Evolutionary conservation across 1,284 basidiomycete species (phyloP).

Genomic region (Cryptococcus neoformans): DNA sequence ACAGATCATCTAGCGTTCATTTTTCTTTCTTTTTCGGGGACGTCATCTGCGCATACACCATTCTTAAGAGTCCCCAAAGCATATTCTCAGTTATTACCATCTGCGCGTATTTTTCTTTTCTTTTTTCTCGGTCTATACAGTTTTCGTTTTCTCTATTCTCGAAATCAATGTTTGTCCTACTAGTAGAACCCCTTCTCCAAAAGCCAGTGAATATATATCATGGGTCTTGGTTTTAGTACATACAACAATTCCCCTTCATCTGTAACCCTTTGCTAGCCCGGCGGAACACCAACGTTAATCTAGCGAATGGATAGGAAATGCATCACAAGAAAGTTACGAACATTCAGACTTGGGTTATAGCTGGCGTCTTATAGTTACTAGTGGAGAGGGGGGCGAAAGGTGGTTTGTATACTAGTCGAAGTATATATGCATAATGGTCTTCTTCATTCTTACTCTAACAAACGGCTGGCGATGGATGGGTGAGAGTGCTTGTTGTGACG

Average conservation of each 20-base stretch:
- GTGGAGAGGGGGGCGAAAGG: not conserved
- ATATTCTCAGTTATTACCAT: not conserved
- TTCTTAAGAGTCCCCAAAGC: not conserved
- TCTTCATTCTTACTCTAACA: not conserved
- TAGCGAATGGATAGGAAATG: constrained; percentile 1
- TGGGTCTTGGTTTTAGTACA: constrained; percentile 3
- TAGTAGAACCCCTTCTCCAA: constrained; percentile 5
- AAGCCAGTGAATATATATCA: not conserved
- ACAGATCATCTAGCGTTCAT: constrained; percentile 1
- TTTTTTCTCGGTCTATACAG: constrained; percentile 1
- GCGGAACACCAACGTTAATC: constrained; percentile 9
- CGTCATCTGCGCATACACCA: not conserved
- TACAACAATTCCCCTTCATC: constrained; percentile 3
- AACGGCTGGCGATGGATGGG: too few relatives aligned
- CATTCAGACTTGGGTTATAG: not conserved
- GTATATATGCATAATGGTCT: not conserved
- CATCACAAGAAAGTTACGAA: constrained; percentile 1
- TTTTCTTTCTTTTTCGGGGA: not conserved
- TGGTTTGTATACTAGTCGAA: not conserved
- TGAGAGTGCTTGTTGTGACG: too few relatives aligned
- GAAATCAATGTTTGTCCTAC: constrained; percentile 8
- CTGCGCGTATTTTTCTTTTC: not conserved
- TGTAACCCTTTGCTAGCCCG: constrained; percentile 3
- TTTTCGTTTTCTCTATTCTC: constrained; percentile 4
- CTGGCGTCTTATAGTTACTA: not conserved